Percentiles rank a stretch among this genome's conserved stretches.
phyloP scores from a whole-genome alignment of 1,284 basidiomycete species.

The Microbotryomycetes sp. region DNA sequence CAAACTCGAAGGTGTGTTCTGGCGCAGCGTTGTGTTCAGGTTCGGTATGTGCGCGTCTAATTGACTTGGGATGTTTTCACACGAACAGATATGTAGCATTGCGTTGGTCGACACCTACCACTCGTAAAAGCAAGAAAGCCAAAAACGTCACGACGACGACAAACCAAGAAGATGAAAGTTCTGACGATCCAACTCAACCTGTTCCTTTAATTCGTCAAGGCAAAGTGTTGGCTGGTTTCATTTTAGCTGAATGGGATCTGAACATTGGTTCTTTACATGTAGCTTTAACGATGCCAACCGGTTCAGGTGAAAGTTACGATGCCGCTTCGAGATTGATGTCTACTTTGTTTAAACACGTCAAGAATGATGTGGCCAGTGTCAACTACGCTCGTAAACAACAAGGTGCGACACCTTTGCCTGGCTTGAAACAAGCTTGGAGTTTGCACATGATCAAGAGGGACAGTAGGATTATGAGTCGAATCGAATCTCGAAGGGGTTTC shows the following conservation, averaged over 20 bases:
- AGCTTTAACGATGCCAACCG: slow-evolving; percentile 16
- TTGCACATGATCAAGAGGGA: slow-evolving; percentile 30
- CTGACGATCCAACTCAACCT: not conserved
- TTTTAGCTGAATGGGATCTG: slow-evolving; percentile 25
- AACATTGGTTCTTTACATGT: slow-evolving; percentile 14
- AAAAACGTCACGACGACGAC: not conserved
- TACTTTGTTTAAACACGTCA: slow-evolving; percentile 14
- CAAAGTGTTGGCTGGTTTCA: slow-evolving; percentile 17
- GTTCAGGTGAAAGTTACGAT: slow-evolving; percentile 25
- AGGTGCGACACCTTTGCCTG: slow-evolving; percentile 7
- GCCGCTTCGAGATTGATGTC: slow-evolving; percentile 22
- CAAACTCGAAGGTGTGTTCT: not conserved
- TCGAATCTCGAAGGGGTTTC: slow-evolving; percentile 25
- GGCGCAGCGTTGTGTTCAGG: no score
- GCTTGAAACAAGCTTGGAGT: slow-evolving; percentile 13
- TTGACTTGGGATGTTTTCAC: no score
- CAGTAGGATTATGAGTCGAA: slow-evolving; percentile 25
- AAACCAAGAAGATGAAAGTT: not conserved
- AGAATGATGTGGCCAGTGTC: slow-evolving; percentile 7
- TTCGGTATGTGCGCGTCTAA: no score
- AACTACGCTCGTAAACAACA: slow-evolving; percentile 3
- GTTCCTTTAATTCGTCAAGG: slow-evolving; percentile 4
- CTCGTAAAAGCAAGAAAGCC: slow-evolving; percentile 10
- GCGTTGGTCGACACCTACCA: slow-evolving; percentile 16
- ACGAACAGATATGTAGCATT: slow-evolving; percentile 19